A percentile compares a stretch with the other conserved stretches of the same genome.
These are phyloP conservation scores for Lachnellula arida DNA, from an alignment of 2,329 filamentous ascomycete genomes.

Conservation along the genomic window DNA sequence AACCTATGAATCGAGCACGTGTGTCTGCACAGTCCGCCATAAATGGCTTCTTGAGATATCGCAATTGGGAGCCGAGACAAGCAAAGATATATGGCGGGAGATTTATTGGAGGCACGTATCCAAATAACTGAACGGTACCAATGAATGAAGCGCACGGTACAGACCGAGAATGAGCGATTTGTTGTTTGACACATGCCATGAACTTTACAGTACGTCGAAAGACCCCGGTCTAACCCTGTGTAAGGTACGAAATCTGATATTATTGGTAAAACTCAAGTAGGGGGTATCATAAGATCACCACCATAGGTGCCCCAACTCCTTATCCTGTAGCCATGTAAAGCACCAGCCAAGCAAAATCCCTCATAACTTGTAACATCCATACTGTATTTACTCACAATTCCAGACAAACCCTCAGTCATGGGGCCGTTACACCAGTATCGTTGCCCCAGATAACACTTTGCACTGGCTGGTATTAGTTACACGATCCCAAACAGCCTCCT, in stretches of 20 bases:
- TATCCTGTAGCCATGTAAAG: not conserved
- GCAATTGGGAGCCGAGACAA: not conserved
- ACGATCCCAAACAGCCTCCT: conserved; percentile 20
- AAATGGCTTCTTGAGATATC: not conserved
- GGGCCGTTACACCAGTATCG: not conserved
- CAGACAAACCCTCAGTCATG: conserved; percentile 1
- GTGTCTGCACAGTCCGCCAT: not conserved
- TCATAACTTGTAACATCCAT: not conserved
- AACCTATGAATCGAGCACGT: conserved; percentile 1
- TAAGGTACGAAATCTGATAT: not conserved
- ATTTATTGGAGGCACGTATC: too few species aligned
- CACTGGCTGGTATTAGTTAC: not conserved
- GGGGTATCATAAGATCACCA: not conserved
- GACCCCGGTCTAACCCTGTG: not conserved
- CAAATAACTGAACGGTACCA: too few species aligned
- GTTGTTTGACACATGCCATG: not conserved
- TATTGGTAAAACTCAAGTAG: not conserved
- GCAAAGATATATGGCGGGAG: not conserved
- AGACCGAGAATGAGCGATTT: not conserved
- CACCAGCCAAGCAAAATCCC: not conserved
- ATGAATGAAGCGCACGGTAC: too few species aligned
- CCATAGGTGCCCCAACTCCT: not conserved
- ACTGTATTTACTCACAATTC: conserved; percentile 4
- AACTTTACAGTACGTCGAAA: not conserved
- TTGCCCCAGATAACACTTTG: not conserved